These are phyloP conservation scores for Deinandra increscens DNA, from an alignment of 129 eudicot species.

Conservation along the genomic window DNA sequence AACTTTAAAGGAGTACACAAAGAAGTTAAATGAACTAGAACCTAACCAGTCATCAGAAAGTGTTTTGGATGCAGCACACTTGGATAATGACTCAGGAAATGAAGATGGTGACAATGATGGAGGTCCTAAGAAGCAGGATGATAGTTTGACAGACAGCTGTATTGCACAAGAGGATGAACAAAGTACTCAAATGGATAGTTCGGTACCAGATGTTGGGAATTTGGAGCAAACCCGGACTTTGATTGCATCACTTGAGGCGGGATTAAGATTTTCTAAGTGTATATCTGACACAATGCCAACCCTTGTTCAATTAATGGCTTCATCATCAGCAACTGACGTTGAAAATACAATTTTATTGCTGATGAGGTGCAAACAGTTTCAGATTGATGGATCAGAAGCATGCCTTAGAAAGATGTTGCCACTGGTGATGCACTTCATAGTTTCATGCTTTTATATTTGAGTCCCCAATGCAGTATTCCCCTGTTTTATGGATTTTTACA, in stretches of 20 bases:
- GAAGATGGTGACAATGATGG: slow-evolving; percentile 53
- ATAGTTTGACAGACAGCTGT: slow-evolving; percentile 83
- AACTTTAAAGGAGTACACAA: slow-evolving; percentile 78
- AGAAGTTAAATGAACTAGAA: slow-evolving; percentile 76
- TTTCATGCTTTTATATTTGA: background rate
- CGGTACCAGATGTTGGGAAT: slow-evolving; percentile 91
- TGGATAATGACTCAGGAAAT: slow-evolving; percentile 42
- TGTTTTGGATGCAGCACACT: slow-evolving; percentile 42
- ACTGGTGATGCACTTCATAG: slow-evolving; percentile 52
- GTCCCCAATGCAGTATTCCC: background rate
- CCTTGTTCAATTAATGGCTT: slow-evolving; percentile 94
- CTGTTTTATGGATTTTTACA: background rate
- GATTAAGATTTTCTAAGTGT: slow-evolving; percentile 71
- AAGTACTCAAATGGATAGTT: slow-evolving; percentile 42
- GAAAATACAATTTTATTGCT: slow-evolving; percentile 86
- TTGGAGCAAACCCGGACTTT: slow-evolving; percentile 85
- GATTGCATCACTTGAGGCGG: slow-evolving; percentile 97
- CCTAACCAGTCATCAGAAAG: slow-evolving; percentile 49
- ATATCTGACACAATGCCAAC: slow-evolving; percentile 79
- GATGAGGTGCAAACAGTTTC: slow-evolving; percentile 97
- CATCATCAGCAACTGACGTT: slow-evolving; percentile 96
- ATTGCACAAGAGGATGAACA: slow-evolving; percentile 49
- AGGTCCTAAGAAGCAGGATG: slow-evolving; percentile 38
- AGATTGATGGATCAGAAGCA: slow-evolving; percentile 85
- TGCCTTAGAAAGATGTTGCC: slow-evolving; percentile 96